Percentiles rank a stretch among this genome's conserved stretches.
These are phyloP conservation scores for Cordyceps fumosorosea DNA, from an alignment of 2,329 filamentous ascomycete species.

Conservation along the genomic window DNA sequence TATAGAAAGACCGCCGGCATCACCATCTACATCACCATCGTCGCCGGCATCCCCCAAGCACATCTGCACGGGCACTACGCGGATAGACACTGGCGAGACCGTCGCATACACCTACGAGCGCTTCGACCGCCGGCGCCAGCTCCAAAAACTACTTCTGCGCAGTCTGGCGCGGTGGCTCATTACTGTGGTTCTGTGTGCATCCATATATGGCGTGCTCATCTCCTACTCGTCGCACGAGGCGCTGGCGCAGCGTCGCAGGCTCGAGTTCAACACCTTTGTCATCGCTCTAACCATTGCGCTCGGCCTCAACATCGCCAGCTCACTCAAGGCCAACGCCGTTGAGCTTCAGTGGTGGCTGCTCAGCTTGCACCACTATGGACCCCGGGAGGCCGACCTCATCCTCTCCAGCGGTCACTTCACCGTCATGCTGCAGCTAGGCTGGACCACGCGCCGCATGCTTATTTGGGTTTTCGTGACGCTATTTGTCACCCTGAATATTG, in stretches of 20 bases:
- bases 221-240: conserved; percentile 23
- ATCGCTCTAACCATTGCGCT: conserved; percentile 36
- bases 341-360: conserved; percentile 42
- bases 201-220: conserved; percentile 24
- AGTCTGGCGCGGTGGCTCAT: conserved; percentile 22
- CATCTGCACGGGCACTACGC: background rate
- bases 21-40: background rate
- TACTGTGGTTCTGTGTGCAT: conserved; percentile 23
- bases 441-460: conserved; percentile 14
- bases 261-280: conserved; percentile 37
- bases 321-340: conserved; percentile 36
- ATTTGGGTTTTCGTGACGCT: conserved; percentile 18
- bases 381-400: conserved; percentile 26
- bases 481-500: conserved; percentile 20
- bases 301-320: conserved; percentile 35
- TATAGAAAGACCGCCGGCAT: too few species aligned
- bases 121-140: conserved; percentile 18
- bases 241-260: conserved; percentile 29
- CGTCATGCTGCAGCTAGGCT: conserved; percentile 18
- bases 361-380: conserved; percentile 28
- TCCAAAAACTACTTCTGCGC: conserved; percentile 16
- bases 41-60: background rate
- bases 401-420: conserved; percentile 22
- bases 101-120: conserved; percentile 19
- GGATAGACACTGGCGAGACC: background rate